Evolutionary conservation across 257 asterid genomes (phyloP).

Genomic region (Solanum infundibuliforme): DNA sequence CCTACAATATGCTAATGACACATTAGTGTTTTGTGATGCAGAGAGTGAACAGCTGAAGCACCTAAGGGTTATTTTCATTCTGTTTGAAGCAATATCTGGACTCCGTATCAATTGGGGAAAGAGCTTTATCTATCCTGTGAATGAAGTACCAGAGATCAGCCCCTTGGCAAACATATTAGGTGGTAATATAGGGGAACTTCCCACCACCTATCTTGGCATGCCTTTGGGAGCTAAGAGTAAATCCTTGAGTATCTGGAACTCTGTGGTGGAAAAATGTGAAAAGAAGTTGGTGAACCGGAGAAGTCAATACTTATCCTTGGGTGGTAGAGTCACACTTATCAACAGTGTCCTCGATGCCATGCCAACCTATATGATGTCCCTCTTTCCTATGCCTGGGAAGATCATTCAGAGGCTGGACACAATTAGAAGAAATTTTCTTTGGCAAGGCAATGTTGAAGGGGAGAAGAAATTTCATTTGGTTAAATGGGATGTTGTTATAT

Average conservation of each 20-base stretch:
- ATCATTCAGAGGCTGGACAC: neutral
- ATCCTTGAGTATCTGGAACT: neutral
- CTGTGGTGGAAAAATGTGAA: neutral
- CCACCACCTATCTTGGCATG: neutral
- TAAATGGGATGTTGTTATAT: neutral
- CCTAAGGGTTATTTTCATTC: neutral
- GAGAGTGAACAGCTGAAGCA: neutral
- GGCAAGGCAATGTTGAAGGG: neutral
- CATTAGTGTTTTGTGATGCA: neutral
- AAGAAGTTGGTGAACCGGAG: neutral
- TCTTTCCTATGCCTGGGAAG: neutral
- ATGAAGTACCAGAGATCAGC: neutral
- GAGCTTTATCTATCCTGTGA: neutral
- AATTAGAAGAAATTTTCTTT: neutral
- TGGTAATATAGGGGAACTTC: neutral
- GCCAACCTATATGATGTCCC: neutral
- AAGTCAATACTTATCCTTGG: neutral
- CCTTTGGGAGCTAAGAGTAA: neutral
- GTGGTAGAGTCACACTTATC: neutral
- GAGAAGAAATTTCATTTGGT: neutral
- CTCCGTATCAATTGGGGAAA: neutral
- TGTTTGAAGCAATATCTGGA: neutral
- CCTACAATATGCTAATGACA: neutral
- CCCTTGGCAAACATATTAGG: neutral
- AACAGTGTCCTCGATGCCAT: neutral